Percentiles rank a stretch among this genome's conserved stretches.
These are phyloP conservation scores for Bonia amplexicaulis DNA, from an alignment of 176 grass and related monocot species.

Conservation along the genomic window DNA sequence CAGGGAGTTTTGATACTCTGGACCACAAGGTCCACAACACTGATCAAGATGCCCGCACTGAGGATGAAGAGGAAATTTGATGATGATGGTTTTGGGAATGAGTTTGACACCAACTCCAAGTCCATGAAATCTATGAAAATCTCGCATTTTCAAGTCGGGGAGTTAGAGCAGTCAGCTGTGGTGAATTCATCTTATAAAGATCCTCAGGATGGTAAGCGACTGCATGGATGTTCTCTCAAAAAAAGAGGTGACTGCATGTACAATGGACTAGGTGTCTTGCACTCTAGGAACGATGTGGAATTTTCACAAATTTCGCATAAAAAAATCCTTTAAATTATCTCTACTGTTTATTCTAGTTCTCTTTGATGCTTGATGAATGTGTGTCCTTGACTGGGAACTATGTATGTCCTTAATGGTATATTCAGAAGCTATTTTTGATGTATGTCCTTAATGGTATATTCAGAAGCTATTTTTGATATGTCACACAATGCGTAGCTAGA, in stretches of 20 bases:
- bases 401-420: no score
- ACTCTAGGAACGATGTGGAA: neutral
- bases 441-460: no score
- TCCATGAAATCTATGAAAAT: conserved; percentile 35
- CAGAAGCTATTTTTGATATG: neutral
- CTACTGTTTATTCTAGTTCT: neutral
- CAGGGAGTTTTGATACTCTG: neutral
- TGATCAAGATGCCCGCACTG: conserved; percentile 60
- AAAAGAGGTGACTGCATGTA: neutral
- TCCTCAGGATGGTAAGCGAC: conserved; percentile 46
- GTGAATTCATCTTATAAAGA: conserved; percentile 28
- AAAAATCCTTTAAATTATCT: neutral
- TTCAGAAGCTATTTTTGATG: neutral
- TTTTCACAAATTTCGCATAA: neutral
- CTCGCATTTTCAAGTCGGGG: conserved; percentile 26
- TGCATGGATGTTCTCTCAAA: neutral
- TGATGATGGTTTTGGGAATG: conserved; percentile 25
- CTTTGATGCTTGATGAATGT: neutral
- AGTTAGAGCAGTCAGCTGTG: conserved; percentile 34
- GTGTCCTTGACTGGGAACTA: neutral
- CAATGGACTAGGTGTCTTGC: neutral
- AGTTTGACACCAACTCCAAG: conserved; percentile 29
- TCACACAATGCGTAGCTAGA: neutral
- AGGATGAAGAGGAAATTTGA: conserved; percentile 61
- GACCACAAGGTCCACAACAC: conserved; percentile 4